These are phyloP conservation scores for Zygosaccharomyces sapae DNA, from an alignment of 1,139 yeast genomes.

Conservation along the genomic window DNA sequence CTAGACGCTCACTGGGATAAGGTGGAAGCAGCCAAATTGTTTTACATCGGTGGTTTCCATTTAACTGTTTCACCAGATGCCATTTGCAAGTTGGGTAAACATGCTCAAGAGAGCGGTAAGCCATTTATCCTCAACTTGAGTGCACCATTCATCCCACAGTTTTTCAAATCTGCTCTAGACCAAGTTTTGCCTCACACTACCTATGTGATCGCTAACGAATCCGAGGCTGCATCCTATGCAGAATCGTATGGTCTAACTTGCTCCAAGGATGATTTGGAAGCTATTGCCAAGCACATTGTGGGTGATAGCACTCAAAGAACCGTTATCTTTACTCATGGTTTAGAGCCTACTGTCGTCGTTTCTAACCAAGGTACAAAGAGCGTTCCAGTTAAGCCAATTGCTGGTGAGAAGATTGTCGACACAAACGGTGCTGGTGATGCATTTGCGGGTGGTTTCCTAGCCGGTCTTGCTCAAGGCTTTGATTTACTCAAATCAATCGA, in stretches of 20 bases:
- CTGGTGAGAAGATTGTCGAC: slow-evolving; percentile 65
- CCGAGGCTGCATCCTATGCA: slow-evolving; percentile 94
- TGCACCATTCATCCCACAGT: slow-evolving; percentile 95
- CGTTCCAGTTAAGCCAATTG: slow-evolving; percentile 69
- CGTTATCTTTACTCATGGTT: slow-evolving; percentile 89
- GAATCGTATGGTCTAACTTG: slow-evolving; percentile 63
- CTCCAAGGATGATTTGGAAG: slow-evolving; percentile 58
- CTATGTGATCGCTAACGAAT: slow-evolving; percentile 88
- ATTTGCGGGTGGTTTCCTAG: slow-evolving; percentile 95
- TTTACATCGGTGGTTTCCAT: slow-evolving; percentile 97
- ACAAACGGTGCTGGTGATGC: slow-evolving; percentile 99
- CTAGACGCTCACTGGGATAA: slow-evolving; percentile 81
- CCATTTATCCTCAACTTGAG: slow-evolving; percentile 81
- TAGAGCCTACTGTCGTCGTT: slow-evolving; percentile 79
- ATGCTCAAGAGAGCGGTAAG: slow-evolving; percentile 84
- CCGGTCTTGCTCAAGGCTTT: slow-evolving; percentile 78
- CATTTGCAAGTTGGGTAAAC: slow-evolving; percentile 81
- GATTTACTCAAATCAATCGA: slow-evolving; percentile 59
- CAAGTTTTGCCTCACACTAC: slow-evolving; percentile 82
- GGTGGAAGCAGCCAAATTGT: slow-evolving; percentile 76
- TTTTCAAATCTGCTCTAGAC: slow-evolving; percentile 89
- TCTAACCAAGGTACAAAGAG: slow-evolving; percentile 47
- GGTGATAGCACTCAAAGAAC: slow-evolving; percentile 71
- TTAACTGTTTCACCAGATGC: slow-evolving; percentile 97
- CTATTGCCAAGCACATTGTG: slow-evolving; percentile 74